Conservation (phyloP, 2,329 filamentous ascomycete genomes). For the Ophiostoma tasmaniense region DNA sequence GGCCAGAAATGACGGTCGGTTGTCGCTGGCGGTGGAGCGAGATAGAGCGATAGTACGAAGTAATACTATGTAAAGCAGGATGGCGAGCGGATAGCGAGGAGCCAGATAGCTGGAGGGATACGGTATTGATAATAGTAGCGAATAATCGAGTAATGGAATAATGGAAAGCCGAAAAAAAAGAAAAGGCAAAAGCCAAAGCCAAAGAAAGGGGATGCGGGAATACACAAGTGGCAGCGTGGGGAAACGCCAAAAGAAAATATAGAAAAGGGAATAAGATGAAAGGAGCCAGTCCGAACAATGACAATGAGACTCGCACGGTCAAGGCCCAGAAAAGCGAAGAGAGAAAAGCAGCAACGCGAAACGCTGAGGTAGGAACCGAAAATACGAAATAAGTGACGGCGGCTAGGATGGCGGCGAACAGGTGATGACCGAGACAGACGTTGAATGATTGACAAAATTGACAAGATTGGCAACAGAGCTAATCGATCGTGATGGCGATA, state of each 20-base stretch:
- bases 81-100: background rate
- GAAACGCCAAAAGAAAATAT: background rate
- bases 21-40: conserved; percentile 1
- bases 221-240: background rate
- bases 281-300: conserved; percentile 1
- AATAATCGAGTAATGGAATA: background rate
- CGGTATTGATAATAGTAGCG: background rate
- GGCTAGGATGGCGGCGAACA: background rate
- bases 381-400: background rate
- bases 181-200: background rate
- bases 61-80: background rate
- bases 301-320: background rate
- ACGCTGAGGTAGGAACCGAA: background rate
- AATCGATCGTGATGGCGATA: background rate
- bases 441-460: background rate
- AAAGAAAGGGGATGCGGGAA: conserved; percentile 5
- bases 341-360: background rate
- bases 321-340: background rate
- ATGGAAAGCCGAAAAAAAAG: background rate
- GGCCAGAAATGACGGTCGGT: background rate
- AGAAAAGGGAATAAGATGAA: background rate
- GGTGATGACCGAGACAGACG: background rate
- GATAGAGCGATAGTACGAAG: too few species aligned
- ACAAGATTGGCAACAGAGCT: background rate
- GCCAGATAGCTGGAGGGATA: background rate